These are phyloP conservation scores for Passiflora organensis DNA, from an alignment of 345 rosid species.

Conservation along the genomic window DNA sequence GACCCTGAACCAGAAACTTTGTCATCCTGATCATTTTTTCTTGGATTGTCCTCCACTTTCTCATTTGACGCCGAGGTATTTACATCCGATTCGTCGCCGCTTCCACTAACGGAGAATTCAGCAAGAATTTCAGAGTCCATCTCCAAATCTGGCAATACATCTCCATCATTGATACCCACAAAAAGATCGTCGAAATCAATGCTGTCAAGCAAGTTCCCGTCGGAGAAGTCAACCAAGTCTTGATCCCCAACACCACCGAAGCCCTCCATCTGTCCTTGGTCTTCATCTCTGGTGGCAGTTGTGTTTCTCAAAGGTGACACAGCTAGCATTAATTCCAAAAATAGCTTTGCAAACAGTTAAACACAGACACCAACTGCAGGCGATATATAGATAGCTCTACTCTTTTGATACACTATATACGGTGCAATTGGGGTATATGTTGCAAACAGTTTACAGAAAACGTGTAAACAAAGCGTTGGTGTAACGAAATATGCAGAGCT, in stretches of 20 bases:
- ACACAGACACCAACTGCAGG: background rate
- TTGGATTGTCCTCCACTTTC: slow-evolving; percentile 19
- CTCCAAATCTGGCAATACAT: slow-evolving; percentile 65
- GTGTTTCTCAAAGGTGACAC: slow-evolving; percentile 48
- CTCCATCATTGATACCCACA: slow-evolving; percentile 50
- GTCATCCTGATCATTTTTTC: slow-evolving; percentile 28
- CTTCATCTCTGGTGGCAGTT: slow-evolving; percentile 24
- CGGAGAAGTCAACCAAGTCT: slow-evolving; percentile 46
- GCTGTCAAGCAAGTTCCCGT: slow-evolving; percentile 43
- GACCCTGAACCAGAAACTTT: slow-evolving; percentile 22
- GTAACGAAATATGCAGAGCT: background rate
- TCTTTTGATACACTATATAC: background rate
- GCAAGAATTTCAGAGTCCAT: slow-evolving; percentile 61
- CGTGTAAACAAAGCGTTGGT: slow-evolving; percentile 2
- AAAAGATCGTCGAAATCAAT: slow-evolving; percentile 85
- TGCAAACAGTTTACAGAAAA: slow-evolving; percentile 3
- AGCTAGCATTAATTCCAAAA: slow-evolving; percentile 58
- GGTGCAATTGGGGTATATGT: background rate
- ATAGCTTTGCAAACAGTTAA: background rate
- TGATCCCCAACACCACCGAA: slow-evolving; percentile 21
- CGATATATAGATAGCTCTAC: background rate
- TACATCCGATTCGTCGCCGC: slow-evolving; percentile 52
- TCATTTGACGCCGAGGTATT: slow-evolving; percentile 30
- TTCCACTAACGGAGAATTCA: slow-evolving; percentile 41
- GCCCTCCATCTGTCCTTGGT: slow-evolving; percentile 41